Evolutionary conservation across 768 basidiomycete genomes (phyloP).

Genomic region (Pleurotus pulmonarius): DNA sequence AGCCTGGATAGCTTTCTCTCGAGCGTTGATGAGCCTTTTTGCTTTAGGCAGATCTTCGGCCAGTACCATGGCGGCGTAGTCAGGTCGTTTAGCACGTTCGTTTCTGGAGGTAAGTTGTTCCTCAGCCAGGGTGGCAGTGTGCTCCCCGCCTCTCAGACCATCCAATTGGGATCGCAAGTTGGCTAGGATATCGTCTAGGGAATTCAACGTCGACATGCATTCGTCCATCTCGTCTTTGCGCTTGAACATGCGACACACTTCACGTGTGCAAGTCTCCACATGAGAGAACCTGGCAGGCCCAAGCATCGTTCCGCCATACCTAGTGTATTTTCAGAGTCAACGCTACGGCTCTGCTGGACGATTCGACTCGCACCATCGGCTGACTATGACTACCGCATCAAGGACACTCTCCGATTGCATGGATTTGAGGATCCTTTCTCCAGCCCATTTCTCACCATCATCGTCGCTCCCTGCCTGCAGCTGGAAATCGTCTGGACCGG

Average conservation of each 20-base stretch:
- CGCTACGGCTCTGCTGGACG: background rate
- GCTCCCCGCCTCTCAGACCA: slow-evolving; percentile 11
- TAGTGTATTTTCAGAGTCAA: slow-evolving; percentile 20
- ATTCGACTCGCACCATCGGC: slow-evolving; percentile 56
- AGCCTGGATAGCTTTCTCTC: slow-evolving; percentile 64
- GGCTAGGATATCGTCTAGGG: slow-evolving; percentile 58
- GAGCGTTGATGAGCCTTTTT: slow-evolving; percentile 61
- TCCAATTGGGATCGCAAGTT: slow-evolving; percentile 49
- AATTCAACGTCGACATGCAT: slow-evolving; percentile 47
- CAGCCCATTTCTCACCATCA: slow-evolving; percentile 76
- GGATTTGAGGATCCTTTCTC: slow-evolving; percentile 54
- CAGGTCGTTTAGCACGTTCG: slow-evolving; percentile 22
- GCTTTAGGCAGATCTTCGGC: slow-evolving; percentile 55
- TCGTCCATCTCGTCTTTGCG: slow-evolving; percentile 67
- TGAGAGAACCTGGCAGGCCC: slow-evolving; percentile 76
- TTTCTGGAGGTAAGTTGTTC: background rate
- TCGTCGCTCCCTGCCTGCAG: slow-evolving; percentile 61
- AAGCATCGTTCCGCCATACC: slow-evolving; percentile 80
- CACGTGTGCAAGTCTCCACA: slow-evolving; percentile 69
- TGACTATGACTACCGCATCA: slow-evolving; percentile 78
- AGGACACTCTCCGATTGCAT: slow-evolving; percentile 70
- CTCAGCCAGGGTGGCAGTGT: background rate
- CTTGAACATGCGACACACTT: slow-evolving; percentile 70
- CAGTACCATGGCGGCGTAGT: slow-evolving; percentile 45
- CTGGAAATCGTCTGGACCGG: slow-evolving; percentile 75